Conservation (phyloP, 129 eudicot species). For the Gnaphalium uliginosum region DNA sequence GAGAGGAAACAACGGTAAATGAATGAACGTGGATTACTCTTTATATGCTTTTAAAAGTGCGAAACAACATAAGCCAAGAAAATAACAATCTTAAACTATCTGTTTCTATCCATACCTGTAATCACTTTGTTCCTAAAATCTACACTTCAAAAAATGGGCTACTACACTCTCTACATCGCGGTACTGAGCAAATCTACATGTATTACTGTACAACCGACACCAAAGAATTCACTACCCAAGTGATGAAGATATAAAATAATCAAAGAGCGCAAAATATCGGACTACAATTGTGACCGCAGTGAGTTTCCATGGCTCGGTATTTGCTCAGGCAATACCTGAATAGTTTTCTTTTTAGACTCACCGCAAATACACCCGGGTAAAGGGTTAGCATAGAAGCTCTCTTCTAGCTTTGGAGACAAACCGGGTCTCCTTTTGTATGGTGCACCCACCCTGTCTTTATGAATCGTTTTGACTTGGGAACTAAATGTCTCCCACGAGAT, state of each 20-base stretch:
- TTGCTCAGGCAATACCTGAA: slow-evolving; percentile 15
- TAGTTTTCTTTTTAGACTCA: slow-evolving; percentile 32
- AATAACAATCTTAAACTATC: slow-evolving; percentile 30
- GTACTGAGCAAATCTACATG: slow-evolving; percentile 4
- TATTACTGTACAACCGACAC: slow-evolving; percentile 22
- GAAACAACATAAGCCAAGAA: slow-evolving; percentile 31
- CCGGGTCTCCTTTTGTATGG: slow-evolving; percentile 62
- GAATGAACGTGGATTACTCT: slow-evolving; percentile 30
- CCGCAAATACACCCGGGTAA: slow-evolving; percentile 86
- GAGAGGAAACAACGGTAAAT: not conserved
- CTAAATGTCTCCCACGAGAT: slow-evolving; percentile 70
- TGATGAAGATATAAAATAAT: slow-evolving; percentile 18
- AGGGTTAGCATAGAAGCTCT: slow-evolving; percentile 93
- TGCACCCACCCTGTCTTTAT: slow-evolving; percentile 66
- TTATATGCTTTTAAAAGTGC: slow-evolving; percentile 20
- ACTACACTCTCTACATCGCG: slow-evolving; percentile 28
- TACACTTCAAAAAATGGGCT: slow-evolving; percentile 26
- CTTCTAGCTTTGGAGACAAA: slow-evolving; percentile 62
- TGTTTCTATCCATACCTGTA: slow-evolving; percentile 24
- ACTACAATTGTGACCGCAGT: slow-evolving; percentile 25
- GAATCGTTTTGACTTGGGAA: slow-evolving; percentile 53
- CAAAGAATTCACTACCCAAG: slow-evolving; percentile 8
- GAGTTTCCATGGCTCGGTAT: slow-evolving; percentile 29
- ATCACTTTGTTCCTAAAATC: slow-evolving; percentile 33
- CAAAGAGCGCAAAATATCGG: not conserved